Evolutionary conservation across 352 stramenopile species (phyloP), one percentile per base, ranked within the genome.

Genomic region (Globisporangium iwayamae): DNA sequence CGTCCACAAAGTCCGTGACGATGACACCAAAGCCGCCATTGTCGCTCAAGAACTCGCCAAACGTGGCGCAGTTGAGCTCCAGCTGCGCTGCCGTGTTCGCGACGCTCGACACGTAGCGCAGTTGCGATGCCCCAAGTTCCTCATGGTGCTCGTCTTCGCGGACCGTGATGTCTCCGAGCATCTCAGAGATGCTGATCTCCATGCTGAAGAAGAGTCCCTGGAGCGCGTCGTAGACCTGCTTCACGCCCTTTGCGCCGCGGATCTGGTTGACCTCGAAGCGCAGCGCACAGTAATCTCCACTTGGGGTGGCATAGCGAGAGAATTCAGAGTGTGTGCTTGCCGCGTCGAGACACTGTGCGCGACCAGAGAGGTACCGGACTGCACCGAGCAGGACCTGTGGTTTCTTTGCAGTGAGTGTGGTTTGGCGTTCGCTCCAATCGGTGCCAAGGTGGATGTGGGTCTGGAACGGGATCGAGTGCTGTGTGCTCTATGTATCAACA

Each of bases 141-240:
- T 68, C 62, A 9, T 60, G 72, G 48, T 77, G 76, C 60, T 89
- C 75, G 47, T 86, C 79, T 60, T 87, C 77, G 3, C 74, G 72
- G 34, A 86, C 71, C 9, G 77, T 85, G 32, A 87, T 81, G 47
- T 83, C 64, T 7, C 77, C 75, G 4, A 85, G 56, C 47, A 74
- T 72, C 45, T 89, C 75, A 0, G 77, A 82, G 60, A 85, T 76
- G 34, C 67, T 85, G 60, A 83, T 82, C 43, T 89, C 77, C 61
- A 85, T 73, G 52, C 84, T 89, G n/a, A 66, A 60, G n/a, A 81
- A 78, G 69, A 78, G 85, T 43, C 80, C 82, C 66, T 75, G 67
- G 18, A 83, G 71, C 4, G 79, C 77, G 32, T 87, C 77, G 38
- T 81, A 85, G 30, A 89, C 72, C 30, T 85, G 75, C 0, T 64